Evolutionary conservation across 208 protist species (phyloP).

Genomic region (Crithidia mellificae): DNA sequence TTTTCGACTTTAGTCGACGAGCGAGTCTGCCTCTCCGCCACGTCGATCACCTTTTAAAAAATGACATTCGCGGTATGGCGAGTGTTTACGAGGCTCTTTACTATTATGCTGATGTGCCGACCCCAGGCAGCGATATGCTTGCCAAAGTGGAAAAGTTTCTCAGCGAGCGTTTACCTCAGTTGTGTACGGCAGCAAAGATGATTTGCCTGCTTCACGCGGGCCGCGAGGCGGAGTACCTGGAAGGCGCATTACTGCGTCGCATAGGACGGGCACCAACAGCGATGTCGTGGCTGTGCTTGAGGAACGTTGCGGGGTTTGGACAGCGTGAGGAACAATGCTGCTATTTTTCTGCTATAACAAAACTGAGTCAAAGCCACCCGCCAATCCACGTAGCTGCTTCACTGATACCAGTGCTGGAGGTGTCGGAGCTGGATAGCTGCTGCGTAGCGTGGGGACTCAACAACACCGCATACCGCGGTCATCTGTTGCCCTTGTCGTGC

Average conservation of each 20-base stretch:
- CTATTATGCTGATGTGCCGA: conserved; percentile 5
- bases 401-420: not conserved
- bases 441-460: conserved; percentile 15
- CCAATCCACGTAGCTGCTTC: not conserved
- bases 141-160: conserved; percentile 7
- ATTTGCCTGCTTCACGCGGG: conserved; percentile 37
- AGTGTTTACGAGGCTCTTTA: conserved; percentile 22
- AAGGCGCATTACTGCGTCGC: conserved; percentile 20
- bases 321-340: not conserved
- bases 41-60: not conserved
- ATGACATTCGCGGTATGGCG: not conserved
- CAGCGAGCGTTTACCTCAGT: conserved; percentile 8
- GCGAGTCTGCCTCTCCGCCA: not conserved
- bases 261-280: conserved; percentile 7
- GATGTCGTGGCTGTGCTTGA: conserved; percentile 30
- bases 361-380: not conserved
- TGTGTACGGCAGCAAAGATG: conserved; percentile 22
- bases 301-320: not conserved
- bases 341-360: conserved; percentile 19
- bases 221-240: conserved; percentile 35
- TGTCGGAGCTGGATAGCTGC: not conserved
- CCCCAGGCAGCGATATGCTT: not conserved
- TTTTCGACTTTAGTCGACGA: conserved; percentile 1
- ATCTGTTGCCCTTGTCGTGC: conserved; percentile 9
- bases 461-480: conserved; percentile 7